Conservation (phyloP, 129 eudicot genomes). For the Helianthus tuberosus region DNA sequence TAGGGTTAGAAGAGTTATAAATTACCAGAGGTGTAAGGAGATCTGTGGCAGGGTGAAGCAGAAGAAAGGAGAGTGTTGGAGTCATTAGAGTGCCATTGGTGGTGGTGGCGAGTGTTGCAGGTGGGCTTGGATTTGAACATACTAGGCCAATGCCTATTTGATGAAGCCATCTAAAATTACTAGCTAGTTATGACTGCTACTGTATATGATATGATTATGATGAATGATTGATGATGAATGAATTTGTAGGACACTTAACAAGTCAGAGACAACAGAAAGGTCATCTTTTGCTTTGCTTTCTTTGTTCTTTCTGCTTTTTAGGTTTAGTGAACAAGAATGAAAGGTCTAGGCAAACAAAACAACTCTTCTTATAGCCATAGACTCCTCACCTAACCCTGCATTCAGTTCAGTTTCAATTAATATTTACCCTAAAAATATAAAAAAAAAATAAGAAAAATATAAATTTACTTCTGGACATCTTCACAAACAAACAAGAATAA, state of each 20-base stretch:
- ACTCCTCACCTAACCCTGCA: slow-evolving; percentile 61
- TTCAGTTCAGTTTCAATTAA: slow-evolving; percentile 41
- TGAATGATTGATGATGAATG: slow-evolving; percentile 34
- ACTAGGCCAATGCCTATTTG: slow-evolving; percentile 97
- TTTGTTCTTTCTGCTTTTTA: slow-evolving; percentile 36
- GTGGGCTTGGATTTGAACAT: slow-evolving; percentile 87
- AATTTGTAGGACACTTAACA: slow-evolving; percentile 12
- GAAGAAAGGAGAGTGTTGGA: slow-evolving; percentile 37
- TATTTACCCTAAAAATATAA: slow-evolving; percentile 10
- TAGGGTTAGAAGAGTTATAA: neutral
- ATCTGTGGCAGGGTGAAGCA: slow-evolving; percentile 35
- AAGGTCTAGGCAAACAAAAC: slow-evolving; percentile 33
- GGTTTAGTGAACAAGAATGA: slow-evolving; percentile 30
- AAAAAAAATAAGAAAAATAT: neutral
- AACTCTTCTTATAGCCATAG: slow-evolving; percentile 51
- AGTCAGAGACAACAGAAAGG: slow-evolving; percentile 16
- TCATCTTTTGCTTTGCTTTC: slow-evolving; percentile 19
- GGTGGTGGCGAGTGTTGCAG: slow-evolving; percentile 48
- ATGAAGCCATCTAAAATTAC: slow-evolving; percentile 56
- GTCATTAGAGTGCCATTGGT: slow-evolving; percentile 61
- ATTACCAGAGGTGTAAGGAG: slow-evolving; percentile 45
- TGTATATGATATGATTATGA: neutral
- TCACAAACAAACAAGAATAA: neutral
- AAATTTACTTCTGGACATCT: neutral
- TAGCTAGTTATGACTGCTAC: neutral